A percentile compares a stretch with the other conserved stretches of the same genome.
These are phyloP conservation scores for Metrosideros polymorpha DNA, from an alignment of 441 rosid species.

Conservation along the genomic window DNA sequence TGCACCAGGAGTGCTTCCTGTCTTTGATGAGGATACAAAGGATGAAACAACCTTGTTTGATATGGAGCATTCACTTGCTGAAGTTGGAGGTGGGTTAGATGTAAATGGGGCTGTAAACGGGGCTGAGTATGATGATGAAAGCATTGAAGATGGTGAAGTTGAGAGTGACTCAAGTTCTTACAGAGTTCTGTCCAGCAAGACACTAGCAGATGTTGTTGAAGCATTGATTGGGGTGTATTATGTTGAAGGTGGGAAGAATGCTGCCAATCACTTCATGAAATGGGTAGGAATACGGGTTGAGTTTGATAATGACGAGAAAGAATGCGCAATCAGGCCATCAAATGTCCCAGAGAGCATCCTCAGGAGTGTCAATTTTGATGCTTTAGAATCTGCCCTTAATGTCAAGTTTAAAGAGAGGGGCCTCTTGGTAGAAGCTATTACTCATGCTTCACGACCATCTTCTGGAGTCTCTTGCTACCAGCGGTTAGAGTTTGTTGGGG, in stretches of 20 bases:
- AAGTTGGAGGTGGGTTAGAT: conserved; percentile 17
- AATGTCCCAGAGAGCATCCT: conserved; percentile 71
- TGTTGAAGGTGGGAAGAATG: conserved; percentile 83
- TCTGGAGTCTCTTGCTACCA: conserved; percentile 96
- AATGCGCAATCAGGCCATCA: conserved; percentile 25
- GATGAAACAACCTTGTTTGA: conserved; percentile 78
- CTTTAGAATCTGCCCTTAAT: conserved; percentile 65
- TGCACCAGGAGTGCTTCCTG: conserved; percentile 98
- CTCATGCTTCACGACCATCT: conserved; percentile 98
- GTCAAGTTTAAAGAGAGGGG: conserved; percentile 52
- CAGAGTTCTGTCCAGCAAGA: conserved; percentile 95
- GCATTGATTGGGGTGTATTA: conserved; percentile 96
- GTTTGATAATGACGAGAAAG: conserved; percentile 60
- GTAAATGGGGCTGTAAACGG: conserved; percentile 2
- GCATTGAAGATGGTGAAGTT: conserved; percentile 92
- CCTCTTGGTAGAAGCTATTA: conserved; percentile 81
- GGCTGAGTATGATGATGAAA: conserved; percentile 53
- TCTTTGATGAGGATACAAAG: conserved; percentile 88
- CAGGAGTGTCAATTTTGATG: conserved; percentile 73
- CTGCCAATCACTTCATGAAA: conserved; percentile 93
- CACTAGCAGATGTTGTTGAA: conserved; percentile 97
- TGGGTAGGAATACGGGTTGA: conserved; percentile 94
- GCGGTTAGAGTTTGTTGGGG: conserved; percentile 95
- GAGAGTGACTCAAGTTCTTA: conserved; percentile 95
- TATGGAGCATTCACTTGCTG: conserved; percentile 32